Conservation (phyloP, 257 asterid species). For the Euphrasia confusa region DNA sequence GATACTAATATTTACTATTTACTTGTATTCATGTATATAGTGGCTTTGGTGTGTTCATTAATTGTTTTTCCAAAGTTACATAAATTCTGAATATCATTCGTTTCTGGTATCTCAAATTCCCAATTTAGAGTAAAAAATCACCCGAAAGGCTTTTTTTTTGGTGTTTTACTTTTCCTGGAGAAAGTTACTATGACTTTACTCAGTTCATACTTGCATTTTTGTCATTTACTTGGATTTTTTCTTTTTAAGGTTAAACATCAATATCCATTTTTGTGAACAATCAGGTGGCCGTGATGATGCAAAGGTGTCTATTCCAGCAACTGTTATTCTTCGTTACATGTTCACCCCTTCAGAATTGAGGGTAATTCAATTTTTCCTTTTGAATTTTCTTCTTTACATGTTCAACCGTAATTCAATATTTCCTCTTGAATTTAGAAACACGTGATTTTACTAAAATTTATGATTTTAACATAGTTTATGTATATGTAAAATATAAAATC, state of each 20-base stretch:
- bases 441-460: no score
- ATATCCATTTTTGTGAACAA: constrained; percentile 28
- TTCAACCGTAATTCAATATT: constrained; percentile 56
- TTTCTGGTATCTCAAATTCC: neutral
- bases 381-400: constrained; percentile 66
- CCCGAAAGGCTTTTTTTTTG: neutral
- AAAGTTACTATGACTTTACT: neutral
- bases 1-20: constrained; percentile 7
- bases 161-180: neutral
- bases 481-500: no score
- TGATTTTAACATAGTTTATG: no score
- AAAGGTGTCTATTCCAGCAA: constrained; percentile 71
- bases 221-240: neutral
- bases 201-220: neutral
- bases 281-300: constrained; percentile 95
- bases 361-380: constrained; percentile 41
- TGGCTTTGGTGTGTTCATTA: neutral
- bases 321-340: constrained; percentile 82
- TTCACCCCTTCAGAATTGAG: constrained; percentile 84
- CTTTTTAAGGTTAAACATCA: constrained; percentile 7
- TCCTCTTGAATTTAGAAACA: neutral
- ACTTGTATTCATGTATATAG: neutral
- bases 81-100: constrained; percentile 5
- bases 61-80: neutral
- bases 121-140: neutral